Evolutionary conservation across 139 green algal genomes (phyloP).

Genomic region (Chlamydomonas sp.): DNA sequence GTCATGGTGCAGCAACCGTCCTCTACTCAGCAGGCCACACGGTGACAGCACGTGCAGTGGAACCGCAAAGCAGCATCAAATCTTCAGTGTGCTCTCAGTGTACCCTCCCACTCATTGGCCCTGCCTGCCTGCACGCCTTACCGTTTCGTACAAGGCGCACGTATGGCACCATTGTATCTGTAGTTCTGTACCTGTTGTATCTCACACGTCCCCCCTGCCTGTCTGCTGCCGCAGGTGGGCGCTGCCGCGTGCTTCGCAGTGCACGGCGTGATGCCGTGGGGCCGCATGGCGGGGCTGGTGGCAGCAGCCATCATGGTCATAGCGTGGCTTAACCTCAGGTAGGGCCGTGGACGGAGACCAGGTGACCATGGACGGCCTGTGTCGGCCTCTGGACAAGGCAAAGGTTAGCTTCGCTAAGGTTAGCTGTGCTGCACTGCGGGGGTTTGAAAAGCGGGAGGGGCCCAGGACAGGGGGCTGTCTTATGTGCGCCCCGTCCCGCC

Average conservation of each 20-base stretch:
- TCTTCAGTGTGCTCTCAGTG: too few species aligned
- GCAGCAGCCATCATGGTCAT: slow-evolving; percentile 83
- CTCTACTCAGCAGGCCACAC: not conserved
- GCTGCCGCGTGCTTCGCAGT: slow-evolving; percentile 67
- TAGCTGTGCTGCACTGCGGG: not conserved
- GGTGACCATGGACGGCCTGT: not conserved
- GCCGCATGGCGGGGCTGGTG: slow-evolving; percentile 58
- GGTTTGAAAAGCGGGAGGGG: too few species aligned
- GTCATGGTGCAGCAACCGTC: too few species aligned
- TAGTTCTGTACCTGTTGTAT: not conserved
- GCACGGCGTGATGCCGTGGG: slow-evolving; percentile 48
- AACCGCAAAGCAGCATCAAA: too few species aligned
- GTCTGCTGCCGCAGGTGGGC: slow-evolving; percentile 63
- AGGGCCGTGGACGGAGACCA: not conserved
- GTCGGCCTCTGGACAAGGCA: not conserved
- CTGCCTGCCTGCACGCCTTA: too few species aligned
- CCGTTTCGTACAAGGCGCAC: too few species aligned
- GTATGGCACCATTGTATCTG: too few species aligned
- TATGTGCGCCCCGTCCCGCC: too few species aligned
- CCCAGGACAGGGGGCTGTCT: too few species aligned
- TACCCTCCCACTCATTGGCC: too few species aligned
- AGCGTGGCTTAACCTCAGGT: slow-evolving; percentile 97
- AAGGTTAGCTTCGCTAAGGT: not conserved
- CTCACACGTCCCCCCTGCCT: not conserved
- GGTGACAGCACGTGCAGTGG: not conserved